A percentile compares a stretch with the other conserved stretches of the same genome.
Conservation (phyloP, 1,139 yeast genomes). For the Zygosaccharomyces pseudobailii region DNA sequence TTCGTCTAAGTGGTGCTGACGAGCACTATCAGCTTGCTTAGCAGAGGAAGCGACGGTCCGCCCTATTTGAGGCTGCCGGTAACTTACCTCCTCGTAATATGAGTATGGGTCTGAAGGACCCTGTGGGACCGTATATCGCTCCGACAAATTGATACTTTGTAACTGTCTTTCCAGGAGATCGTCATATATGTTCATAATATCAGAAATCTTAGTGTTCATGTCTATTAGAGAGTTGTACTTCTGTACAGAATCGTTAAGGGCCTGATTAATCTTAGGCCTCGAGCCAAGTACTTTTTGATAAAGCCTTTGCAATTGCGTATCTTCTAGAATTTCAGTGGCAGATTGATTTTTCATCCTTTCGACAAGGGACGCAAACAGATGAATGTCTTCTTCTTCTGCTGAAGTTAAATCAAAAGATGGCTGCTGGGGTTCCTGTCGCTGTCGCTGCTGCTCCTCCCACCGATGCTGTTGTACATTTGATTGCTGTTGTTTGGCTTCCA, state of each 20-base stretch:
- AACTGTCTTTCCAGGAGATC: slow-evolving; percentile 63
- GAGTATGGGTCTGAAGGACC: slow-evolving; percentile 28
- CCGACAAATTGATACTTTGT: slow-evolving; percentile 30
- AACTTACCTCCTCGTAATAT: slow-evolving; percentile 13
- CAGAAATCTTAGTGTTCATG: slow-evolving; percentile 75
- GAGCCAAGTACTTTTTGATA: slow-evolving; percentile 60
- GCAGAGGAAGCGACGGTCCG: not conserved
- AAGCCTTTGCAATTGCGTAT: slow-evolving; percentile 56
- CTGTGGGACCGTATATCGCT: slow-evolving; percentile 27
- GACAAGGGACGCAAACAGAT: slow-evolving; percentile 64
- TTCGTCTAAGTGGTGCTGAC: slow-evolving; percentile 7
- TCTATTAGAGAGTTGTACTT: slow-evolving; percentile 71
- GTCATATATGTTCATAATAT: slow-evolving; percentile 76
- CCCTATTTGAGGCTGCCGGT: slow-evolving; percentile 9
- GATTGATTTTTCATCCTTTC: slow-evolving; percentile 50
- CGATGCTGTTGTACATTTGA: slow-evolving; percentile 13
- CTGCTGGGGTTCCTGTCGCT: slow-evolving; percentile 13
- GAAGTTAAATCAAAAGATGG: slow-evolving; percentile 57
- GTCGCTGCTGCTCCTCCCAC: slow-evolving; percentile 24
- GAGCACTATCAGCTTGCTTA: slow-evolving; percentile 2
- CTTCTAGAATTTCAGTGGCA: slow-evolving; percentile 51
- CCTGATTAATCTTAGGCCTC: slow-evolving; percentile 70
- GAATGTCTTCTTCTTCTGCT: slow-evolving; percentile 76
- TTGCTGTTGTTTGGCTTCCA: slow-evolving; percentile 9
- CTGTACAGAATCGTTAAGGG: slow-evolving; percentile 57